Conservation (phyloP, 441 rosid species). For the Erysimum pusillum region DNA sequence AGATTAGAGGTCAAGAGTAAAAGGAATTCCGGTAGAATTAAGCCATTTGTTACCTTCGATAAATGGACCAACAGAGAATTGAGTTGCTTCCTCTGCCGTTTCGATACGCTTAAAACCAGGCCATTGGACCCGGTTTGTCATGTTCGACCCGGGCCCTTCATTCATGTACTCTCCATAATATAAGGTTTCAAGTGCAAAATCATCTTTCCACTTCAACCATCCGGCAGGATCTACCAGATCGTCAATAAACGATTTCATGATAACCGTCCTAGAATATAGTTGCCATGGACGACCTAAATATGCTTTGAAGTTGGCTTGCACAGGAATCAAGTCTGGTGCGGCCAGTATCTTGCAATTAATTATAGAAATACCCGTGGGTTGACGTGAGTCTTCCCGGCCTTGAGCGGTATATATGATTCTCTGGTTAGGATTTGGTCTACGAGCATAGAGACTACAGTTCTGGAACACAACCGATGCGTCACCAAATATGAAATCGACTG, state of each 20-base stretch:
- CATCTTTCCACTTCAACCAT: slow-evolving; percentile 61
- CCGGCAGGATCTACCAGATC: slow-evolving; percentile 59
- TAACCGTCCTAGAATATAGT: slow-evolving; percentile 59
- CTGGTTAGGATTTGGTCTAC: slow-evolving; percentile 56
- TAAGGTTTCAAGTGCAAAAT: slow-evolving; percentile 56
- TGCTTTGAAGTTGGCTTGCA: slow-evolving; percentile 43
- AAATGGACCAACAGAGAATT: slow-evolving; percentile 54
- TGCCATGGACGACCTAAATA: slow-evolving; percentile 68
- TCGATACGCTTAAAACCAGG: slow-evolving; percentile 58
- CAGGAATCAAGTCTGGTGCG: slow-evolving; percentile 58
- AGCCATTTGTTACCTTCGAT: slow-evolving; percentile 59
- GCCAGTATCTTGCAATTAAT: slow-evolving; percentile 53
- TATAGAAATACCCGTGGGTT: slow-evolving; percentile 59
- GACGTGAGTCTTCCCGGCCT: slow-evolving; percentile 58
- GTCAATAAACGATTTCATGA: slow-evolving; percentile 51
- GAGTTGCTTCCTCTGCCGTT: slow-evolving; percentile 48
- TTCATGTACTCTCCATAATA: slow-evolving; percentile 66
- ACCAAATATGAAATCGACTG: slow-evolving; percentile 60
- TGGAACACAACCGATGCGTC: slow-evolving; percentile 63
- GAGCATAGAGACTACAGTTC: slow-evolving; percentile 60
- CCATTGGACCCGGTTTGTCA: slow-evolving; percentile 59
- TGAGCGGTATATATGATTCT: slow-evolving; percentile 61
- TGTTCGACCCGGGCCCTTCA: slow-evolving; percentile 55
- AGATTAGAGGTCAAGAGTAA: slow-evolving; percentile 34
- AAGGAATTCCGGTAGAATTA: slow-evolving; percentile 50